Percentiles rank a stretch among this genome's conserved stretches.
These are phyloP conservation scores for Fusarium ramigenum DNA, from an alignment of 2,329 filamentous ascomycete genomes.

Conservation along the genomic window DNA sequence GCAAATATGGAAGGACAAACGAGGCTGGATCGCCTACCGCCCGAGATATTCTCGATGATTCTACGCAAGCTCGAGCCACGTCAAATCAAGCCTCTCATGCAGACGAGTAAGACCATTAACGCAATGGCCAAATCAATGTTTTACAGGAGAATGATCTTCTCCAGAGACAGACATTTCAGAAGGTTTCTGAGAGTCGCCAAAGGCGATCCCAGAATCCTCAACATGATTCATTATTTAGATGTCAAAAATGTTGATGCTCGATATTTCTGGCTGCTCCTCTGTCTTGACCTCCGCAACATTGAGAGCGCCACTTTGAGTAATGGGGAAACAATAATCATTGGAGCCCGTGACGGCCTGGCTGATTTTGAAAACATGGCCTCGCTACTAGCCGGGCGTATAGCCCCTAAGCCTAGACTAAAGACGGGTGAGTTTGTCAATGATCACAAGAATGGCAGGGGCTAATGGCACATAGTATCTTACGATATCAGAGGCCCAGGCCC, in stretches of 20 bases:
- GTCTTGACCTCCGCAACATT: neutral
- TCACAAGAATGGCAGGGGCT: neutral
- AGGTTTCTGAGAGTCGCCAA: neutral
- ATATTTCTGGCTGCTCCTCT: neutral
- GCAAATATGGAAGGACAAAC: neutral
- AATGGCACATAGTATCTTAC: neutral
- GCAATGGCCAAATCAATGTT: neutral
- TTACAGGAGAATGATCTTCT: neutral
- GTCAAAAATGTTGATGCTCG: neutral
- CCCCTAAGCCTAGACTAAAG: neutral
- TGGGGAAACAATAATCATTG: neutral
- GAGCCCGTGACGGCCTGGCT: neutral
- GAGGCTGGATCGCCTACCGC: neutral
- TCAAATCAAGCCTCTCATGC: neutral
- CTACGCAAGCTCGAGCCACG: neutral
- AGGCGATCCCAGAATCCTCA: neutral
- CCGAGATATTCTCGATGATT: neutral
- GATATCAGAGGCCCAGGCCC: neutral
- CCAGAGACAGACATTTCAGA: neutral
- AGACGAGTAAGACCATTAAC: neutral
- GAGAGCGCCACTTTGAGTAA: neutral
- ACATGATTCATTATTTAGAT: neutral
- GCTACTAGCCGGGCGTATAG: rapidly evolving
- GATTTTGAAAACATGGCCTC: neutral
- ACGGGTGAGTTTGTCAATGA: neutral